A percentile compares a stretch with the other conserved stretches of the same genome.
These are phyloP conservation scores for Arthrobotrys megalospora DNA, from an alignment of 2,329 filamentous ascomycete species.

Conservation along the genomic window DNA sequence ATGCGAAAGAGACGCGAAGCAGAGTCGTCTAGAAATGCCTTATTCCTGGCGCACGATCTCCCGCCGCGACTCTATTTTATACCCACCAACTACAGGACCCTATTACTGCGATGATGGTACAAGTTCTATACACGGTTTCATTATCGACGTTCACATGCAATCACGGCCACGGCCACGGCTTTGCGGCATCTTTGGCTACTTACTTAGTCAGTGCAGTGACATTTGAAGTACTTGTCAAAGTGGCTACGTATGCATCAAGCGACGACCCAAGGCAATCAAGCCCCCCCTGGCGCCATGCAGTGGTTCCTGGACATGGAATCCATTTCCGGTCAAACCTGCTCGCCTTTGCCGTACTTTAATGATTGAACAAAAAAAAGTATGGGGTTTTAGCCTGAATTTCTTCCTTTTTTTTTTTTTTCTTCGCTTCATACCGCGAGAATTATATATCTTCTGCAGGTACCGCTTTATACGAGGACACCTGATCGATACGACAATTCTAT, in stretches of 20 bases:
- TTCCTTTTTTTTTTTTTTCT: background rate
- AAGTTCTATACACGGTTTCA: background rate
- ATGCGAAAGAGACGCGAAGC: no score
- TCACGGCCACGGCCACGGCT: constrained; percentile 1
- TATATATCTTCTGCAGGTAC: background rate
- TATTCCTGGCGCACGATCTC: background rate
- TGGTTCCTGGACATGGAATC: constrained; percentile 32
- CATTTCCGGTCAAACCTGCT: constrained; percentile 24
- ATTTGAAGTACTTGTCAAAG: constrained; percentile 5
- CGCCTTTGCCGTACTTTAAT: background rate
- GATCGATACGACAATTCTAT: no score
- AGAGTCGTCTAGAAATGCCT: no score
- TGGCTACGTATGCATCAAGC: constrained; percentile 59
- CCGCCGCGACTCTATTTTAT: background rate
- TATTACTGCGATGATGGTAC: no score
- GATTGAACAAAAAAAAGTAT: constrained; percentile 35
- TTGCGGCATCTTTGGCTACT: constrained; percentile 6
- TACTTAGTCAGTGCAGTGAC: background rate
- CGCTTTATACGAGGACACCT: background rate
- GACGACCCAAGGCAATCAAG: constrained; percentile 9
- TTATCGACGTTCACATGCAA: background rate
- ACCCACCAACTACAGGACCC: background rate
- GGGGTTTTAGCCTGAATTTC: constrained; percentile 60
- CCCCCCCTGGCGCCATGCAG: constrained; percentile 32
- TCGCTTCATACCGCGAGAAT: background rate